A percentile compares a stretch with the other conserved stretches of the same genome.
phyloP scores from a whole-genome alignment of 805 yeast genomes.

The Lipomyces chichibuensis region DNA sequence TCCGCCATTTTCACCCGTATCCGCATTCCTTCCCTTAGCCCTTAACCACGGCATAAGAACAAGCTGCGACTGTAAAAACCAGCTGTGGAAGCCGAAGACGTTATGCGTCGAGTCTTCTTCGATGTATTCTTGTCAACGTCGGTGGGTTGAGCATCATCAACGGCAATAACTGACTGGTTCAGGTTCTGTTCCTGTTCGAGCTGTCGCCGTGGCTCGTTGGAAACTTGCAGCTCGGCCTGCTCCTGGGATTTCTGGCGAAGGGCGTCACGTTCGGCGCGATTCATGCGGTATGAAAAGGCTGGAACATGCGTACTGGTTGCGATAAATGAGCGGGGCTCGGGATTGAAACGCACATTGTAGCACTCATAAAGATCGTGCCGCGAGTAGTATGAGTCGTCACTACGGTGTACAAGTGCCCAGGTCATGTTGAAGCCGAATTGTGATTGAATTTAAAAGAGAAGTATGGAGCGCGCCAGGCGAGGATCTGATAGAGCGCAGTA shows the following conservation, averaged over 20 bases:
- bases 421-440: conserved; percentile 12
- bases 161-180: conserved; percentile 9
- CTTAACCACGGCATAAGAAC: conserved; percentile 2
- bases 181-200: conserved; percentile 6
- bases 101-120: conserved; percentile 20
- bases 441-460: neutral
- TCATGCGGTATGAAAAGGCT: conserved; percentile 25
- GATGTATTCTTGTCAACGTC: neutral
- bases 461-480: no score
- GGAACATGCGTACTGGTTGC: conserved; percentile 11
- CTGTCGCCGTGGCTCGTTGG: conserved; percentile 13
- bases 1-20: no score
- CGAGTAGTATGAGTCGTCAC: conserved; percentile 25
- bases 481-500: no score
- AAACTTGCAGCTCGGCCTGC: conserved; percentile 9
- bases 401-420: conserved; percentile 19
- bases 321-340: conserved; percentile 10
- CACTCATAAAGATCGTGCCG: conserved; percentile 25
- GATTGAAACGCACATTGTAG: conserved; percentile 25
- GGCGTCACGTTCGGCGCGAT: conserved; percentile 16
- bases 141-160: neutral
- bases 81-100: conserved; percentile 17
- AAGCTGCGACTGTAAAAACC: conserved; percentile 20
- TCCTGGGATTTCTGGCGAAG: conserved; percentile 18
- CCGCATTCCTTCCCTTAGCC: no score